Evolutionary conservation across 169 alveolate species (phyloP), one percentile per base, ranked within the genome.

Genomic region (Plasmodium gallinaceum): DNA sequence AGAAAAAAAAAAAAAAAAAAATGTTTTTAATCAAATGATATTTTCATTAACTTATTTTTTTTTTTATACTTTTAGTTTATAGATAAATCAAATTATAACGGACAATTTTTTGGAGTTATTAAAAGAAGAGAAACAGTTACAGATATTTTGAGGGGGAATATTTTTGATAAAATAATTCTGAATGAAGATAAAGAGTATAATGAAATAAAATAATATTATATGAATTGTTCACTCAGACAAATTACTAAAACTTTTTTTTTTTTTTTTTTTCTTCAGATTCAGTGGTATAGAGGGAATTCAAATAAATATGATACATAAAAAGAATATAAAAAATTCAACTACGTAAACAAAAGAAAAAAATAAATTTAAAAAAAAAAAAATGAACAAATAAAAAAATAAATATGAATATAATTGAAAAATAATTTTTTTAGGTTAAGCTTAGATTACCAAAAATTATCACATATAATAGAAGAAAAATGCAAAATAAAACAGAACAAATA

Each of bases 111-210:
- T 14, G 85, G 85, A 57, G 57, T 72, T 14, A 20, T 54, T 24
- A 72, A 54, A 51, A 48, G 85, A n/a, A 52, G 51, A 1, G 68
- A 51, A 72, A 8, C 57, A 2, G 32, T 72, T 72, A 52, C 85
- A 12, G 54, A 72, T 16, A 52, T 39, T 24, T 24, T 72, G 85
- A 54, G 69, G 20, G 69, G 85, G 5, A 72, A 72, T n/a, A 16
- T 72, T 32, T 72, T 72, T 54, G 70, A 72, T 54, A 72, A 72
- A 52, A 72, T 72, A 42, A 42, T 43, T 52, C 24, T 72, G 7
- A 32, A 52, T 32, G 32, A 32, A 10, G 69, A 54, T 22, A 39
- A 54, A 54, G 58, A 39, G 80, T 70, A 48, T 46, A 37, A 4
- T 26, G 18, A 66, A 1, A 66, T 66, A 6, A 22, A 22, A 14